Base-by-base conservation (phyloP, 1,284 basidiomycete genomes). In the Macrocystidia cucumis region DNA sequence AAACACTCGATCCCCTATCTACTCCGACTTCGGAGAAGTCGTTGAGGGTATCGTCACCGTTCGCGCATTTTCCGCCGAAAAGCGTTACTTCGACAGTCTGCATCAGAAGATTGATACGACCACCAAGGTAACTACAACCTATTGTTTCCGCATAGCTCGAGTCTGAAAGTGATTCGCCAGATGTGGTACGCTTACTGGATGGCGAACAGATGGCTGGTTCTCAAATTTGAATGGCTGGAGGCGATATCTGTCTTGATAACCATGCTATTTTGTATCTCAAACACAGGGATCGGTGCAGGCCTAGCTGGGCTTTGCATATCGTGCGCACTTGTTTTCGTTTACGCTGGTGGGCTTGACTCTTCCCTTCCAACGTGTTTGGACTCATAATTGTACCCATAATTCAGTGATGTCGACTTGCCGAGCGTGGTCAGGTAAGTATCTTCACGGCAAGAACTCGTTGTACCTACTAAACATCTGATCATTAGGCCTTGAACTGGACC, bases 1-100 rank as follows among this genome's bases (percentile, higher is more conserved):
- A 9, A 81, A 91, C 29, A 91, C 90, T 5, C 78, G 90, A 23
- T 92, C 89, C 0, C 92, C 92, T 0, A 61, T 97, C 9, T 96
- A 95, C 57, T 91, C 88, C 0, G 84, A 93, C 30, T 96, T 91
- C 46, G 87, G 85, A 2, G 91, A 95, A 57, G 90, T 88, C 0
- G 91, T 92, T 37, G 72, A 87, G 2, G 91, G 90, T n/a, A 84
- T 86, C 11, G 73, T 88, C 0, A 84, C 93, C 32, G 63, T 95
- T 25, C 83, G 92, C 29, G 84, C 91, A 1, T 95, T 92, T 50
- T 91, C 91, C 12, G 85, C 79, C 1, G 90, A 93, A 49, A 62
- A 64, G 25, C 65, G 74, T n/a, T 92, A 93, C 63, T 67, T 91
- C 47, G 70, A 84, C 36, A 68, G 71, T 32, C 62, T 91, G 22